phyloP scores from a whole-genome alignment of 345 rosid genomes.

The Pistacia vera region DNA sequence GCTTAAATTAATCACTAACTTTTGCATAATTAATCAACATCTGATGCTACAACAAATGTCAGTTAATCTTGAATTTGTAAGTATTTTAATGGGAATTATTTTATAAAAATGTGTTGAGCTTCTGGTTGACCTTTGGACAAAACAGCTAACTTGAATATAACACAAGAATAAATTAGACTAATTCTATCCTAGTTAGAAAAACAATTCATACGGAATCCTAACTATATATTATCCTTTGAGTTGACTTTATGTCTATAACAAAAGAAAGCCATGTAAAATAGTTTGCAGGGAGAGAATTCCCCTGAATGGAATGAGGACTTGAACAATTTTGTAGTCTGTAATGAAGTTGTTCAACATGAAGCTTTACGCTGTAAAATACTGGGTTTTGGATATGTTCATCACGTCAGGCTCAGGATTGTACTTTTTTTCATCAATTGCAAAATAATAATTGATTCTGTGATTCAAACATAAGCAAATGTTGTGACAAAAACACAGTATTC shows the following conservation, averaged over 20 bases:
- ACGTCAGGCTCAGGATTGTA: too few relatives aligned
- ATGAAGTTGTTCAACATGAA: too few relatives aligned
- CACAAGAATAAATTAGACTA: neutral
- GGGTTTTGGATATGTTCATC: too few relatives aligned
- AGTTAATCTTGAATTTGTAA: slow-evolving; percentile 8
- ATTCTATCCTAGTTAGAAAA: neutral
- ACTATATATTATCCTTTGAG: slow-evolving; percentile 7
- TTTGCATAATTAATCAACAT: neutral
- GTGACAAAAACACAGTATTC: too few relatives aligned
- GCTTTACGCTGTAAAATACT: too few relatives aligned
- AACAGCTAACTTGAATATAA: slow-evolving; percentile 16
- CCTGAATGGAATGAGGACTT: too few relatives aligned
- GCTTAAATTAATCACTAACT: neutral
- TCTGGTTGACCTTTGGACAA: slow-evolving; percentile 23
- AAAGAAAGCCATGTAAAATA: too few relatives aligned
- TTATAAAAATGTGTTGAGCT: slow-evolving; percentile 1
- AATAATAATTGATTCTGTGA: too few relatives aligned
- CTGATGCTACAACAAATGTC: neutral
- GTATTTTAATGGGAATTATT: slow-evolving; percentile 4
- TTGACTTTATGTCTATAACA: slow-evolving; percentile 1
- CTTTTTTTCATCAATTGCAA: too few relatives aligned
- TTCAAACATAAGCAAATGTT: too few relatives aligned
- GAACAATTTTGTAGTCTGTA: too few relatives aligned
- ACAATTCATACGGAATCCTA: slow-evolving; percentile 1
- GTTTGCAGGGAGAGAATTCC: too few relatives aligned